Conservation (phyloP, 139 green algal species). For the Chlamydomonas sphaeroides region DNA sequence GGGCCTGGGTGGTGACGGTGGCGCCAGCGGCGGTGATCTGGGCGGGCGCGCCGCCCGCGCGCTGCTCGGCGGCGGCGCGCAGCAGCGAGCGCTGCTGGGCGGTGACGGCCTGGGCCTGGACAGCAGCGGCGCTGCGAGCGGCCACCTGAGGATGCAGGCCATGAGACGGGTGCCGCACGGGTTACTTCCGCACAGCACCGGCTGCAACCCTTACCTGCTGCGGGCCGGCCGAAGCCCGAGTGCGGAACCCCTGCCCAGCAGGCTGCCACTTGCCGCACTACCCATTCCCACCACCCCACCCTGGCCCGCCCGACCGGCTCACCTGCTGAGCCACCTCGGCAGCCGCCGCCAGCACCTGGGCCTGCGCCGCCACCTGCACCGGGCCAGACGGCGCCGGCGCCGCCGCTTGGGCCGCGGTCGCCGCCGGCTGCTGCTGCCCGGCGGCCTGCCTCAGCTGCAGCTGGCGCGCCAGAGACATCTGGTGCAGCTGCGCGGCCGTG, state of each 20-base stretch:
- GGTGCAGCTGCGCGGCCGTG: constrained; percentile 18
- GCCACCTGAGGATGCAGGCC: constrained; percentile 17
- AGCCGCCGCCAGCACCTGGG: constrained; percentile 17
- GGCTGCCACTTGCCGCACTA: too few species aligned
- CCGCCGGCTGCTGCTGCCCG: not conserved
- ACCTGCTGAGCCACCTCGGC: constrained; percentile 35
- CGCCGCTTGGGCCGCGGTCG: too few species aligned
- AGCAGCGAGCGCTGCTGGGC: not conserved
- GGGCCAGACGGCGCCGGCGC: not conserved
- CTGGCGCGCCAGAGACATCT: constrained; percentile 17
- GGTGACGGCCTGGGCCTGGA: not conserved
- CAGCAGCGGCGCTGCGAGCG: constrained; percentile 8
- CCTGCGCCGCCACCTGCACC: not conserved
- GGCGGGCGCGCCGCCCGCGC: not conserved
- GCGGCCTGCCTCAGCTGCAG: not conserved
- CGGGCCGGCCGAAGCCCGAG: too few species aligned
- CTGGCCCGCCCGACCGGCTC: too few species aligned
- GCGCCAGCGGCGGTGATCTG: too few species aligned
- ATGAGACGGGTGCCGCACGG: too few species aligned
- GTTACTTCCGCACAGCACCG: too few species aligned
- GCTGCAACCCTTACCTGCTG: too few species aligned
- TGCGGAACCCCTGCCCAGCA: too few species aligned
- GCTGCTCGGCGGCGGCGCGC: constrained; percentile 6
- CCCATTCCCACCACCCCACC: too few species aligned
- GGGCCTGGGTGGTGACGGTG: not conserved